Evolutionary conservation across 306 rosid species (phyloP), one percentile per base, ranked within the genome.

Genomic region (Glycine tomentella): DNA sequence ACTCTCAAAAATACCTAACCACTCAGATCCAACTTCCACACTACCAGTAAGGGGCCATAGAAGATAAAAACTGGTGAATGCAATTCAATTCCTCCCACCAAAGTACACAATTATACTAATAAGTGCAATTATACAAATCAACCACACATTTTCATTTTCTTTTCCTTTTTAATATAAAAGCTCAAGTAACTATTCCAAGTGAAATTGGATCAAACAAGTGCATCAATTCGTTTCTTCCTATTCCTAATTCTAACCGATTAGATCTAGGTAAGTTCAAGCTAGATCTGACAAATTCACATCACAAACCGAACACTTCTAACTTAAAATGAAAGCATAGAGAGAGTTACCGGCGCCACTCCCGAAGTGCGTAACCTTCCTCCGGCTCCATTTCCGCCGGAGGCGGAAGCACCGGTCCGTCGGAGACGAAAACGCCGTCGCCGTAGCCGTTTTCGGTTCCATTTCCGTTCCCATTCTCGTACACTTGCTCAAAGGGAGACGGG

Each of bases 271-370:
- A 71, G 75, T 74, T 65, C 80, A 81, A 80, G 34, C 82, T 13
- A 73, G 90, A 86, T 84, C 89, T 82, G 80, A 45, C 58, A 63
- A 70, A 69, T 76, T 69, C 73, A 72, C 77, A 79, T 25, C 31
- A 25, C 31, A 25, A 25, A 25, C 31, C 31, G 31, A 25, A 25
- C 31, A 25, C 31, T 25, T 1, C 31, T 25, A 25, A 25, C 31
- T 25, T 25, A 51, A 40, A 50, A 68, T 13, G 58, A 70, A 0
- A 31, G 51, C 31, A 25, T 25, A 25, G 17, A 40, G 25, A 74
- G n/a, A 52, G 58, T 91, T 77, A 96, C 99, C 97, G 90, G 81
- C 99, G 90, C 99, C 99, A 96, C 84, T 96, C 98, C 7, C 99
- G 98, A 70, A 96, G 92, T 48, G 84, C 93, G 58, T 65, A 69